phyloP scores from a whole-genome alignment of 441 rosid genomes.

The Populus trichocarpa region DNA sequence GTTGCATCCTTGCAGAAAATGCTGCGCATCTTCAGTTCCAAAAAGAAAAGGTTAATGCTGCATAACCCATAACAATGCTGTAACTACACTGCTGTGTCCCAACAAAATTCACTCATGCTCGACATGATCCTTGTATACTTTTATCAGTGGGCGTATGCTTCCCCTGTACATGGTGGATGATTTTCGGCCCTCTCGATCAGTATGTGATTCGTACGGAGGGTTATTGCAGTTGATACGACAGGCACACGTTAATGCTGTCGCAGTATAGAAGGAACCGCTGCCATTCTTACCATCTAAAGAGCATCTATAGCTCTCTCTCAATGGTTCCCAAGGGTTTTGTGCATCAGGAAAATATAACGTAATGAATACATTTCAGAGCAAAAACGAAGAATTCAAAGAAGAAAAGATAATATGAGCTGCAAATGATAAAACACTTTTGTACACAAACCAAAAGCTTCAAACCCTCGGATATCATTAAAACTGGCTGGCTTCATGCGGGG shows the following conservation, averaged over 20 bases:
- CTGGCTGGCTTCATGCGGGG: neutral
- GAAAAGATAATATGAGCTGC: neutral
- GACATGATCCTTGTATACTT: too few relatives aligned
- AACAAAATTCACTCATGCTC: too few relatives aligned
- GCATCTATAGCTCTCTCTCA: neutral
- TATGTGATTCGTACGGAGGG: too few relatives aligned
- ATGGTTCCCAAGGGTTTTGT: neutral
- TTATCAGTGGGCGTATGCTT: too few relatives aligned
- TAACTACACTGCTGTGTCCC: too few relatives aligned
- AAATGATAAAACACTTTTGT: neutral
- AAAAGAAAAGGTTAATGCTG: neutral
- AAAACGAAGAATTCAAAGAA: neutral
- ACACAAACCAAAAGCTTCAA: neutral
- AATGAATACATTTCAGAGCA: neutral
- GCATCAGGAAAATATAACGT: neutral
- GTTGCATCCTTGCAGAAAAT: too few relatives aligned
- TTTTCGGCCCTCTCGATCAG: too few relatives aligned
- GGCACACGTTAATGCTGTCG: neutral
- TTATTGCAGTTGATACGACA: too few relatives aligned
- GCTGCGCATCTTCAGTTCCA: too few relatives aligned
- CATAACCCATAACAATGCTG: too few relatives aligned
- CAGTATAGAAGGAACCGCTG: neutral
- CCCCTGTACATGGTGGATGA: too few relatives aligned
- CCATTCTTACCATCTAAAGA: constrained; percentile 1
- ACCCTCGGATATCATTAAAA: neutral